Base-by-base conservation (phyloP, 306 rosid species). In the Rosa persica region DNA sequence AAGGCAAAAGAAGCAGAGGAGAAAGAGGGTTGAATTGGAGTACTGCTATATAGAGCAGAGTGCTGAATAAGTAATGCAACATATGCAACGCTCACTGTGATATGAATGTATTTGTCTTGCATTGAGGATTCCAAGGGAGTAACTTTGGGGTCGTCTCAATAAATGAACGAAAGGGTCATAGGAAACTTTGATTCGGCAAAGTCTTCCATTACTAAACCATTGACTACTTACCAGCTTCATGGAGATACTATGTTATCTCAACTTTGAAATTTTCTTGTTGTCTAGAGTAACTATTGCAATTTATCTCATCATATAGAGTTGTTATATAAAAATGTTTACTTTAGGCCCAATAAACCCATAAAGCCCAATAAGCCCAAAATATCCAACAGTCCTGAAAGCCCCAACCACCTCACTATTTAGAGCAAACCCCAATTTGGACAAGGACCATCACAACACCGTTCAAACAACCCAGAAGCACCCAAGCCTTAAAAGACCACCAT, bases 111-210 rank as follows among this genome's bases (percentile, higher is more conserved):
- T 74, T 22, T 42, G 70, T 23, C 8, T 15, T 19, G 60, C 23
- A 10, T 4, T 52, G 86, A 79, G 66, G 68, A 83, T 20, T 85
- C 67, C 88, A 76, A 79, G 20, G 86, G 30, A 58, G 22, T 11
- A 58, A 40, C 52, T 67, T 12, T 12, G 40, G 12, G 12, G 44
- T 42, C 38, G 57, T 73, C 67, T 38, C 67, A n/a, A 13, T 43
- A 13, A 25, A 30, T 16, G 44, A 30, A 30, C 3, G 36, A 30
- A 27, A 27, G 30, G 30, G 30, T 27, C 30, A 27, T 27, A 27
- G 30, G 30, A 27, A 30, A 30, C 36, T 42, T 42, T 6, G 44
- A 0, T 13, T 46, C 23, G 67, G 10, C 44, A 22, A 78, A 68
- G 76, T 68, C 81, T 68, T 54, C 62, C 49, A 54, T 25, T 44